phyloP scores from a whole-genome alignment of 257 asterid species.

The Petunia secreta region DNA sequence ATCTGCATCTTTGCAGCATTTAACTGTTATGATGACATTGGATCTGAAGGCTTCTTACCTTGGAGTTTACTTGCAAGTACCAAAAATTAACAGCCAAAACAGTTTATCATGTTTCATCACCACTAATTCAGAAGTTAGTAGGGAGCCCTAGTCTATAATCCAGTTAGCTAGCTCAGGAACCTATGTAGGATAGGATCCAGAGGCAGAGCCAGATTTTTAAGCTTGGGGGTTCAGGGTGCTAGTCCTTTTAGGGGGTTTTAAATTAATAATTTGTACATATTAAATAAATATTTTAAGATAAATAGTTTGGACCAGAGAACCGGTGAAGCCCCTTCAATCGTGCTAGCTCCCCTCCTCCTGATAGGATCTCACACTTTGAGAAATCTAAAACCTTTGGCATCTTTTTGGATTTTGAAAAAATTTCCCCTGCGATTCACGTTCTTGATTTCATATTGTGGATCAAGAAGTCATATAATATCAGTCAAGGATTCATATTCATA shows the following conservation, averaged over 20 bases:
- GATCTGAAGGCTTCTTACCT: constrained; percentile 15
- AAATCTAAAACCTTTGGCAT: not conserved
- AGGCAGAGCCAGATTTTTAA: too few species aligned
- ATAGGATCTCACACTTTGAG: not conserved
- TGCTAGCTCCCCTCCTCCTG: not conserved
- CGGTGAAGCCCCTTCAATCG: too few species aligned
- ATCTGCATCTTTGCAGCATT: not conserved
- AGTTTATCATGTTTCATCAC: too few species aligned
- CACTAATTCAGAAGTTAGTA: too few species aligned
- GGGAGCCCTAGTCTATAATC: not conserved
- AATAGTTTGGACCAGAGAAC: too few species aligned
- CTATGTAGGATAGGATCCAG: not conserved
- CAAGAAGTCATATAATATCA: not conserved
- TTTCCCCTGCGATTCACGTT: not conserved
- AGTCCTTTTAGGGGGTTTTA: too few species aligned
- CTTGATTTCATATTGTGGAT: not conserved
- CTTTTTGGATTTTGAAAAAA: not conserved
- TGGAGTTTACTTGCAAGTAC: not conserved
- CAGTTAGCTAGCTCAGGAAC: not conserved
- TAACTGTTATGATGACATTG: not conserved
- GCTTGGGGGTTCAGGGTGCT: too few species aligned
- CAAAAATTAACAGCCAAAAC: not conserved
- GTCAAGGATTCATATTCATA: not conserved
- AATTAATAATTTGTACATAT: too few species aligned
- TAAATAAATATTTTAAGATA: too few species aligned